Evolutionary conservation across 371 early-diverging fungal genomes (phyloP).

Genomic region (Phascolomyces articulosus): DNA sequence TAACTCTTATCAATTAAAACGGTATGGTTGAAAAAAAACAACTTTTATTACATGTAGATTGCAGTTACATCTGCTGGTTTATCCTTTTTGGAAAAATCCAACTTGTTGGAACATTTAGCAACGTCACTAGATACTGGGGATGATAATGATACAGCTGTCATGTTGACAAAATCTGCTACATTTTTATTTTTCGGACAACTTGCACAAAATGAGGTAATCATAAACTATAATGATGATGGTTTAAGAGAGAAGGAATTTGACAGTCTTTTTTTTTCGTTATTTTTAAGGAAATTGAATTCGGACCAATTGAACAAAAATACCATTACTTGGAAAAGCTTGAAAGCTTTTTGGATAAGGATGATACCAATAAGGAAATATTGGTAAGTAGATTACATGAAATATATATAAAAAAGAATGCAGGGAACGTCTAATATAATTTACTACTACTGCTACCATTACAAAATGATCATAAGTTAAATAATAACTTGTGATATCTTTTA

Average conservation of each 20-base stretch:
- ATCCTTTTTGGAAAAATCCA: slow-evolving; percentile 36
- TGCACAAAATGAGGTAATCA: slow-evolving; percentile 27
- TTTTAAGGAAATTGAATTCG: slow-evolving; percentile 30
- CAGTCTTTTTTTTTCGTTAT: neutral
- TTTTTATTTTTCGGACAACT: slow-evolving; percentile 51
- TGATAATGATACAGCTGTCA: slow-evolving; percentile 30
- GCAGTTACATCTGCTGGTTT: slow-evolving; percentile 34
- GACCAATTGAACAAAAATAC: slow-evolving; percentile 28
- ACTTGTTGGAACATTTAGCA: slow-evolving; percentile 31
- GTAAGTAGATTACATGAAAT: too few species aligned
- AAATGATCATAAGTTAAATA: too few species aligned
- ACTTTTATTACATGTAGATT: slow-evolving; percentile 18
- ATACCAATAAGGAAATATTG: slow-evolving; percentile 33
- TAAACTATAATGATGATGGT: too few species aligned
- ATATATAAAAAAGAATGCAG: too few species aligned
- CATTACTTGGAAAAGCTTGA: slow-evolving; percentile 29
- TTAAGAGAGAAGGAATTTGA: too few species aligned
- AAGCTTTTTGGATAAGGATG: slow-evolving; percentile 24
- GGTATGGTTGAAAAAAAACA: too few species aligned
- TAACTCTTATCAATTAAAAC: too few species aligned
- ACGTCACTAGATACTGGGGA: slow-evolving; percentile 27
- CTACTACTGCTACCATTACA: too few species aligned
- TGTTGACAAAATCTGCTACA: slow-evolving; percentile 40
- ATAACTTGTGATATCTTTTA: too few species aligned
- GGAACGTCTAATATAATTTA: too few species aligned